phyloP scores from a whole-genome alignment of 305 asterid genomes.

The Fraxinus albicans region DNA sequence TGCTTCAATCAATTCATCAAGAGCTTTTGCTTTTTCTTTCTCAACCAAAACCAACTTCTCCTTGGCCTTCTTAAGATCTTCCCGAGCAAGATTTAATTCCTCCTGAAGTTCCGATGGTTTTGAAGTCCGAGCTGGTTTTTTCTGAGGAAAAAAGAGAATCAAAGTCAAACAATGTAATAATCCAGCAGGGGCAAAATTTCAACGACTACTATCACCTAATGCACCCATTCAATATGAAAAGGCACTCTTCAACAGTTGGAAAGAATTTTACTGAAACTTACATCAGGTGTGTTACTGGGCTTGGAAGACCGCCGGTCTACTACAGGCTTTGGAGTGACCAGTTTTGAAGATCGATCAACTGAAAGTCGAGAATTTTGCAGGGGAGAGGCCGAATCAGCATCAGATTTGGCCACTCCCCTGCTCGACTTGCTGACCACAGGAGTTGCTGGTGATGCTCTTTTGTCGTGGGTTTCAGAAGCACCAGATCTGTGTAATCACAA shows the following conservation, averaged over 20 bases:
- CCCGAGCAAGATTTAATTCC: constrained; percentile 56
- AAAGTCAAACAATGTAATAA: background rate
- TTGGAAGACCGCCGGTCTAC: constrained; percentile 61
- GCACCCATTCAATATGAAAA: background rate
- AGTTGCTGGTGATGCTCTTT: constrained; percentile 55
- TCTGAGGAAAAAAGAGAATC: constrained; percentile 45
- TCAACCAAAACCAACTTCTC: constrained; percentile 62
- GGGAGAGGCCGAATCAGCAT: constrained; percentile 68
- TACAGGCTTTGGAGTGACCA: constrained; percentile 66
- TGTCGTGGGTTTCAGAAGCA: constrained; percentile 56
- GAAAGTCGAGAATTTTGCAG: constrained; percentile 62
- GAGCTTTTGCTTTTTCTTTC: constrained; percentile 72
- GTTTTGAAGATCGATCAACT: constrained; percentile 59
- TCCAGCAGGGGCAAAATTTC: constrained; percentile 14
- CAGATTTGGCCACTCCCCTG: constrained; percentile 65
- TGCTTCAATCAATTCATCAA: constrained; percentile 72
- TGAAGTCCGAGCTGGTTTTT: constrained; percentile 39
- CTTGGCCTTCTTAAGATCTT: constrained; percentile 79
- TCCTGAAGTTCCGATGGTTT: constrained; percentile 56
- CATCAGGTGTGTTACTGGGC: constrained; percentile 74
- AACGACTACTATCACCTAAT: background rate
- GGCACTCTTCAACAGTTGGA: constrained; percentile 23
- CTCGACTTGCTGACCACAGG: constrained; percentile 51
- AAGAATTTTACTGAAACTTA: constrained; percentile 34
- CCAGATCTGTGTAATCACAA: constrained; percentile 59